Conservation (phyloP, 108 stramenopile species). For the Nitzschia sp. region DNA sequence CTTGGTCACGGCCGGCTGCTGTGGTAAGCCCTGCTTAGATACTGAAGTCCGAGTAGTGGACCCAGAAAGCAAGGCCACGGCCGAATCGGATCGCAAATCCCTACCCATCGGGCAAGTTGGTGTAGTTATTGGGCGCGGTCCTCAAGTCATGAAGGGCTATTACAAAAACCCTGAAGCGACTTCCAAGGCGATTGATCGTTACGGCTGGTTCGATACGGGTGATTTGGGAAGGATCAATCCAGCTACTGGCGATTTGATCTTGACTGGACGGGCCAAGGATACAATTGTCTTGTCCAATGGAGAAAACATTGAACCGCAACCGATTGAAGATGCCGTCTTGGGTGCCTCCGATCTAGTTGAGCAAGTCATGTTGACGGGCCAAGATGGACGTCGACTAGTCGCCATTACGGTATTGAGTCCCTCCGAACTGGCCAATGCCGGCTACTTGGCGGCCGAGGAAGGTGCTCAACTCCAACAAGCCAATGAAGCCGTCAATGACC, state of each 20-base stretch:
- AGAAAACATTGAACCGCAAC: constrained; percentile 83
- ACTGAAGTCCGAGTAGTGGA: constrained; percentile 86
- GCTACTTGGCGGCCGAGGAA: constrained; percentile 51
- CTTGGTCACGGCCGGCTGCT: constrained; percentile 78
- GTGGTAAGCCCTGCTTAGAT: constrained; percentile 71
- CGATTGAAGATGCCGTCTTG: constrained; percentile 85
- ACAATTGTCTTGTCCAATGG: constrained; percentile 92
- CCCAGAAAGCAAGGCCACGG: constrained; percentile 50
- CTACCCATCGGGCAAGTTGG: constrained; percentile 67
- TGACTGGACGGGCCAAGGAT: constrained; percentile 91
- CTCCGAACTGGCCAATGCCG: constrained; percentile 61
- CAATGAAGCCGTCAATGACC: constrained; percentile 73
- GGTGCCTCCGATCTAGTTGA: constrained; percentile 76
- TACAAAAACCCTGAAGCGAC: constrained; percentile 89
- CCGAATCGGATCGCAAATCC: constrained; percentile 46
- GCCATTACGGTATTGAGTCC: constrained; percentile 84
- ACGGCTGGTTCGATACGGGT: constrained; percentile 93
- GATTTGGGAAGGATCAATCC: constrained; percentile 89
- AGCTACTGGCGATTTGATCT: constrained; percentile 83
- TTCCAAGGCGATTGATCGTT: constrained; percentile 65
- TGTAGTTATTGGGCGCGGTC: constrained; percentile 76
- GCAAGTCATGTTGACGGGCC: constrained; percentile 92
- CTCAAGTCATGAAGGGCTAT: constrained; percentile 92
- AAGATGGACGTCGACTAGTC: constrained; percentile 83
- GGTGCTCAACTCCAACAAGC: constrained; percentile 52